phyloP scores from a whole-genome alignment of 768 basidiomycete species.

The Termitomyces sp. region DNA sequence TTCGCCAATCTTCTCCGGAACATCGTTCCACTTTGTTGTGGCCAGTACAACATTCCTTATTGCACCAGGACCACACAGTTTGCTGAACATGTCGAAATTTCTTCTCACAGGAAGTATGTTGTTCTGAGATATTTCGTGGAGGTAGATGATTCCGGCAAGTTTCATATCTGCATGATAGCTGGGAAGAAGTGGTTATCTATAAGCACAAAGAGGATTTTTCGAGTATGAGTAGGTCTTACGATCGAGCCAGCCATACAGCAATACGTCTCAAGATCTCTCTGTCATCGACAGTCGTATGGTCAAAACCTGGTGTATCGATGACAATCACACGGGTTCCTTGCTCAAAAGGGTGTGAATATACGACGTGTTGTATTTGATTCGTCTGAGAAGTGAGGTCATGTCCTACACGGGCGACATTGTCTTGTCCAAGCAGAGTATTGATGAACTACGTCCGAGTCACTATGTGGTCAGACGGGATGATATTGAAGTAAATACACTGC shows the following conservation, averaged over 20 bases:
- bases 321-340: constrained; percentile 10
- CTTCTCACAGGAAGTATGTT: constrained; percentile 32
- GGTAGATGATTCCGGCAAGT: constrained; percentile 23
- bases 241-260: constrained; percentile 11
- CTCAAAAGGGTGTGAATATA: constrained; percentile 9
- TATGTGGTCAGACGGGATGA: not conserved
- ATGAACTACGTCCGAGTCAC: constrained; percentile 15
- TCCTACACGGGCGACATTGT: constrained; percentile 6
- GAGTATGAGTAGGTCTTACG: constrained; percentile 5
- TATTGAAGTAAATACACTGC: constrained; percentile 6
- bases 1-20: constrained; percentile 12
- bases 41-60: constrained; percentile 42
- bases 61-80: constrained; percentile 40
- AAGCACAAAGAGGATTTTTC: not conserved
- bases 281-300: constrained; percentile 12
- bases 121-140: constrained; percentile 28
- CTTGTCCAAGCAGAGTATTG: constrained; percentile 14
- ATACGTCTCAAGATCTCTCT: constrained; percentile 14
- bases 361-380: constrained; percentile 13
- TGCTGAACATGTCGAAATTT: constrained; percentile 42
- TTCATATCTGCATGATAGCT: constrained; percentile 20
- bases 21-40: constrained; percentile 45
- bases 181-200: not conserved
- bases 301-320: constrained; percentile 20
- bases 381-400: constrained; percentile 15